Base-by-base conservation (phyloP, 768 basidiomycete species). In the Boletus sp. region DNA sequence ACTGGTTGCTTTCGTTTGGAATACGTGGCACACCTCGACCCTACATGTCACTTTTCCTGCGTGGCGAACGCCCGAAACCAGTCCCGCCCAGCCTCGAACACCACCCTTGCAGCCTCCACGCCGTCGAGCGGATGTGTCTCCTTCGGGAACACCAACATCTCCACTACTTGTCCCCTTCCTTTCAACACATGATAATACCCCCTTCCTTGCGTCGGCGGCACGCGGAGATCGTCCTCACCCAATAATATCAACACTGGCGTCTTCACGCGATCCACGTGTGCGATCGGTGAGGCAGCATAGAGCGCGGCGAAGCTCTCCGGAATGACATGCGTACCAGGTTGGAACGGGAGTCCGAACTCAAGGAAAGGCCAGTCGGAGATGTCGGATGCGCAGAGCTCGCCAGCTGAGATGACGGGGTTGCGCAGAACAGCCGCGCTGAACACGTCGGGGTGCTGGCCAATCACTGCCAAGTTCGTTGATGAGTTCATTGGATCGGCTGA, bases 141-240 rank as follows among this genome's bases (percentile, higher is more conserved):
- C 23, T 81, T 79, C 21, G 80, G 79, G 57, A 87, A 88, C 45
- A 76, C 64, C 34, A 87, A 68, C 78, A 87, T 75, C 45, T 85
- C 82, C 15, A 85, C 79, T 6, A 72, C 68, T 51, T 71, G 64
- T 13, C 57, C 66, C 14, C 60, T 51, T 7, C 75, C 80, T 63
- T 82, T 87, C 51, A 90, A 65, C 5, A 80, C 81, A 67, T 90
- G 85, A 56, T 85, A 90, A 64, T 81, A 86, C 7, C 76, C 77
- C 51, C 76, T 74, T 0, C 82, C 82, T 47, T 90, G 87, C 6
- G 78, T 75, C 0, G 85, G 80, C 5, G 83, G 77, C 5, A 87
- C 87, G 0, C 88, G 72, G 40, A 79, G 68, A 64, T 90, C 88
- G 17, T 75, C 74, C 9, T 77, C 76, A 0, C 88, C 88, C 11